A percentile compares a stretch with the other conserved stretches of the same genome.
These are phyloP conservation scores for Pythium scleroteichum DNA, from an alignment of 352 stramenopile genomes.

Conservation along the genomic window DNA sequence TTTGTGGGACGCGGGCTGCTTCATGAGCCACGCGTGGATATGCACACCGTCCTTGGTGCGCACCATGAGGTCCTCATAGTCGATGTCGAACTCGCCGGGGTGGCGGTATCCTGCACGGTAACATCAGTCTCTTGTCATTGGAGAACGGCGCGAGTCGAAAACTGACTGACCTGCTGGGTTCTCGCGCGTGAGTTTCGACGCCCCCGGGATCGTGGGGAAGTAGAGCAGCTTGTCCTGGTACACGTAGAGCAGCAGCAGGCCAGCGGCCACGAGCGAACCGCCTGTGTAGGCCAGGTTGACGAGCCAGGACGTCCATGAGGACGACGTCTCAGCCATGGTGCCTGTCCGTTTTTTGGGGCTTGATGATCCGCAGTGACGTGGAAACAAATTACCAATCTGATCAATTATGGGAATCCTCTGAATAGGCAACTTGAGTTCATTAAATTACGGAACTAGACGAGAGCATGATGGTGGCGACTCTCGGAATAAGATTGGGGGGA, in stretches of 20 bases:
- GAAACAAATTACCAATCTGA: neutral
- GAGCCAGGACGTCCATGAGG: constrained; percentile 56
- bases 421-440: constrained; percentile 22
- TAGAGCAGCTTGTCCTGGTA: constrained; percentile 86
- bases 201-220: constrained; percentile 75
- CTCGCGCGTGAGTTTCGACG: constrained; percentile 79
- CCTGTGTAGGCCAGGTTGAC: constrained; percentile 63
- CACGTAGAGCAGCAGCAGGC: constrained; percentile 73
- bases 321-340: constrained; percentile 39
- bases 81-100: constrained; percentile 84
- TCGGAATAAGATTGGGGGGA: constrained; percentile 19
- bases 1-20: constrained; percentile 56
- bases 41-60: constrained; percentile 74
- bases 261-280: constrained; percentile 54
- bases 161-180: constrained; percentile 61
- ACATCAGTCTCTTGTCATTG: neutral
- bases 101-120: constrained; percentile 73
- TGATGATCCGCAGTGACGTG: no score
- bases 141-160: neutral
- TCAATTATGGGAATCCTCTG: neutral
- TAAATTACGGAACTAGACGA: constrained; percentile 36
- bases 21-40: constrained; percentile 93
- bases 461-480: neutral
- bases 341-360: no score
- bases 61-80: constrained; percentile 92